These are phyloP conservation scores for Podosphaera xanthii DNA, from an alignment of 2,329 filamentous ascomycete genomes.

Conservation along the genomic window DNA sequence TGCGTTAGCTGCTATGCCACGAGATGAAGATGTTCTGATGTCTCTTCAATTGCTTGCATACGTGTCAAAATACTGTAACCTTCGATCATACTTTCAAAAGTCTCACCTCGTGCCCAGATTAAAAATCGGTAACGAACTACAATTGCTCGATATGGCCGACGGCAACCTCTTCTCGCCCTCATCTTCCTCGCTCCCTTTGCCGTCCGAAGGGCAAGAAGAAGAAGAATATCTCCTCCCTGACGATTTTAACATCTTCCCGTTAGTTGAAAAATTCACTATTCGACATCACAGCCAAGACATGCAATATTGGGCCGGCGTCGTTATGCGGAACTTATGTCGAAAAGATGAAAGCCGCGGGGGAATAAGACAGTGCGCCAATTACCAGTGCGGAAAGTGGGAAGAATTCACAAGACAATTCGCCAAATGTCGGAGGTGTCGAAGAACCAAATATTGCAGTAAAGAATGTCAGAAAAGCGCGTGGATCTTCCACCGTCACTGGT, in stretches of 20 bases:
- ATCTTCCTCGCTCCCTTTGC: slow-evolving; percentile 16
- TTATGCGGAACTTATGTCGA: slow-evolving; percentile 95
- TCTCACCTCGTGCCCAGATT: slow-evolving; percentile 84
- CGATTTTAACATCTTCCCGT: slow-evolving; percentile 93
- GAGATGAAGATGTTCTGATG: slow-evolving; percentile 96
- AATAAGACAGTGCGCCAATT: slow-evolving; percentile 93
- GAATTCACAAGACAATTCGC: slow-evolving; percentile 91
- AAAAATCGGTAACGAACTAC: slow-evolving; percentile 69
- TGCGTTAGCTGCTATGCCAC: slow-evolving; percentile 74
- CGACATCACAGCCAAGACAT: slow-evolving; percentile 89
- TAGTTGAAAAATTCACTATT: slow-evolving; percentile 96
- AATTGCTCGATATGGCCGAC: slow-evolving; percentile 51
- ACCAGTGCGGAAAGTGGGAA: slow-evolving; percentile 96
- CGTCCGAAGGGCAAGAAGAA: slow-evolving; percentile 23
- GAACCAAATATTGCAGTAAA: slow-evolving; percentile 99
- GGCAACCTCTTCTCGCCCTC: slow-evolving; percentile 17
- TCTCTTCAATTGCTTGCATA: slow-evolving; percentile 90
- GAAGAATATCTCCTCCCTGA: slow-evolving; percentile 75
- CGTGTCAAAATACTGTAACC: slow-evolving; percentile 94
- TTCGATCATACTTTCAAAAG: slow-evolving; percentile 83
- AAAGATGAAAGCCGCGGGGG: slow-evolving; percentile 90
- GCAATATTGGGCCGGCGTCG: slow-evolving; percentile 98
- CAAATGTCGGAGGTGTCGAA: slow-evolving; percentile 84
- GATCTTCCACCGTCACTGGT: slow-evolving; percentile 98
- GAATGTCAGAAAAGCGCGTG: slow-evolving; percentile 98